A percentile compares a stretch with the other conserved stretches of the same genome.
Evolutionary conservation across 192 early-diverging fungal species (phyloP).

Genomic region (Coemansia furcata): DNA sequence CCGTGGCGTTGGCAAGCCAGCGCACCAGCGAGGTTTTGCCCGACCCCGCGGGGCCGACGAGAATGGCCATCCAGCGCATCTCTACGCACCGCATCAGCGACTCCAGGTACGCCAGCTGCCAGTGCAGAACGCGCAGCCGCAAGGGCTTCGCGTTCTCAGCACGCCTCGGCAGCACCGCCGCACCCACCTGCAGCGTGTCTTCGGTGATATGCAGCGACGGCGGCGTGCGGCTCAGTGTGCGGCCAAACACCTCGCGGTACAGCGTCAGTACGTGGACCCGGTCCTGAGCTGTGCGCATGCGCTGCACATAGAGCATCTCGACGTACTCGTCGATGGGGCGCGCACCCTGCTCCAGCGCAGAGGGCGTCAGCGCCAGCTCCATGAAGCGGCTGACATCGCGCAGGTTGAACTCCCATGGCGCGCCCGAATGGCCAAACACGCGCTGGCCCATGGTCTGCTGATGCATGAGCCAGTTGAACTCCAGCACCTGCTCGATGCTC

Average conservation of each 20-base stretch:
- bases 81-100: conserved; percentile 84
- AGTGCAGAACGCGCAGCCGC: conserved; percentile 65
- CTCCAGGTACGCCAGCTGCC: conserved; percentile 65
- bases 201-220: conserved; percentile 55
- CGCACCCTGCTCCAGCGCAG: conserved; percentile 11
- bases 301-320: conserved; percentile 82
- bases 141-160: conserved; percentile 19
- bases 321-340: conserved; percentile 59
- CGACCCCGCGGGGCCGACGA: conserved; percentile 78
- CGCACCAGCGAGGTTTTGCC: conserved; percentile 91
- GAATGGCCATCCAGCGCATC: conserved; percentile 87
- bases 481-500: conserved; percentile 24
- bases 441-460: conserved; percentile 77
- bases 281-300: conserved; percentile 84
- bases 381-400: conserved; percentile 97
- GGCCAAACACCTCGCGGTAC: conserved; percentile 58
- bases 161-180: conserved; percentile 57
- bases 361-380: conserved; percentile 59
- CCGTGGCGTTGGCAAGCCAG: conserved; percentile 75
- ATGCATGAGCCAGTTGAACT: conserved; percentile 87
- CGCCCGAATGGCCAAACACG: conserved; percentile 71
- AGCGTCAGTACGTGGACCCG: conserved; percentile 58
- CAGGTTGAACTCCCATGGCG: conserved; percentile 98
- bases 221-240: neutral
- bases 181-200: conserved; percentile 59